These are phyloP conservation scores for Ceratorhiza oryzae-sativae DNA, from an alignment of 1,284 basidiomycete species.

Conservation along the genomic window DNA sequence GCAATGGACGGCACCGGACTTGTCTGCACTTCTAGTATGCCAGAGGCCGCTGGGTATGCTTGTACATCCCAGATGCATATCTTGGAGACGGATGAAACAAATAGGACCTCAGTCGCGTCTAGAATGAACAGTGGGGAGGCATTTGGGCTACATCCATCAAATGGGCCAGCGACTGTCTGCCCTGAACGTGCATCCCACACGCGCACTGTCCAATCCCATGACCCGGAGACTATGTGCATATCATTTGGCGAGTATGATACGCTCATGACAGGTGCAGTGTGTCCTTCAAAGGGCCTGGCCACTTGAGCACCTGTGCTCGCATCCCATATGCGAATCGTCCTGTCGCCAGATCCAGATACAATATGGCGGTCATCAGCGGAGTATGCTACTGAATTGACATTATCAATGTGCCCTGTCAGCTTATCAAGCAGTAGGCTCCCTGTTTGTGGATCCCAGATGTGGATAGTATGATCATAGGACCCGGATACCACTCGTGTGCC, in stretches of 20 bases:
- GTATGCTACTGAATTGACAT: neutral
- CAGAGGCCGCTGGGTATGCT: neutral
- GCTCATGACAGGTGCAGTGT: neutral
- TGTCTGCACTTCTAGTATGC: neutral
- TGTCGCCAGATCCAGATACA: neutral
- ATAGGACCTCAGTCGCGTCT: too few relatives aligned
- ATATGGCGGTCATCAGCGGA: neutral
- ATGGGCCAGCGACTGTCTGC: neutral
- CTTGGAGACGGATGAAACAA: too few relatives aligned
- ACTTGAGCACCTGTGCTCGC: neutral
- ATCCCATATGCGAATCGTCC: neutral
- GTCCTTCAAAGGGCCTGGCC: neutral
- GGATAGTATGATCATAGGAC: neutral
- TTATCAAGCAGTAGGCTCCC: neutral
- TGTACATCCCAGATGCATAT: neutral
- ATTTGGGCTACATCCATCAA: too few relatives aligned
- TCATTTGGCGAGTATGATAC: neutral
- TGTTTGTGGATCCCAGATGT: conserved; percentile 1
- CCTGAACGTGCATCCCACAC: neutral
- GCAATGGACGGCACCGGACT: neutral
- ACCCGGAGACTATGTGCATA: neutral
- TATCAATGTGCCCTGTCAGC: neutral
- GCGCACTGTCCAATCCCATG: neutral
- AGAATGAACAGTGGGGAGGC: too few relatives aligned
- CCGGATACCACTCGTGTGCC: neutral